Evolutionary conservation across 2,329 filamentous ascomycete genomes (phyloP).

Genomic region (Penicillium sp.): DNA sequence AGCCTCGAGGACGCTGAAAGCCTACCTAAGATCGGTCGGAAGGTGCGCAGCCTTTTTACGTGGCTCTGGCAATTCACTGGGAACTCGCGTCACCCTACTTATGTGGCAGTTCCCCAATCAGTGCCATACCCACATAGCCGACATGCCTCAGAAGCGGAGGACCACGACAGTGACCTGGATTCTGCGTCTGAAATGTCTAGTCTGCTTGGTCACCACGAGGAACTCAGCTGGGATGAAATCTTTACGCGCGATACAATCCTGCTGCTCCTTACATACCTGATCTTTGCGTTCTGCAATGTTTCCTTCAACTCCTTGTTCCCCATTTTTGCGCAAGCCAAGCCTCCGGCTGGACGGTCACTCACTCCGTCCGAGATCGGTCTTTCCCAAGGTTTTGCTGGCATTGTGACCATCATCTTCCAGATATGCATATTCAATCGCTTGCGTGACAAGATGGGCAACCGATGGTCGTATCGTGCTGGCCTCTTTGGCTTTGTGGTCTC

Average conservation of each 20-base stretch:
- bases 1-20: slow-evolving; percentile 70
- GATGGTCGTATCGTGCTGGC: slow-evolving; percentile 77
- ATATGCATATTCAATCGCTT: slow-evolving; percentile 79
- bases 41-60: slow-evolving; percentile 62
- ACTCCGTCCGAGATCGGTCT: slow-evolving; percentile 80
- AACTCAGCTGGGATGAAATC: slow-evolving; percentile 61
- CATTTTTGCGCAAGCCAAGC: slow-evolving; percentile 77
- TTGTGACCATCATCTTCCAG: slow-evolving; percentile 88
- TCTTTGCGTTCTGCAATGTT: slow-evolving; percentile 93
- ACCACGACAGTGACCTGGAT: slow-evolving; percentile 47
- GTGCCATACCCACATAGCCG: slow-evolving; percentile 33
- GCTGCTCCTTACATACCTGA: slow-evolving; percentile 80
- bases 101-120: slow-evolving; percentile 47
- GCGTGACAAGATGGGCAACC: slow-evolving; percentile 78
- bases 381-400: slow-evolving; percentile 78
- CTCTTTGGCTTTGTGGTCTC: slow-evolving; percentile 78
- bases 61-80: slow-evolving; percentile 72
- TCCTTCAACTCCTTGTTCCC: slow-evolving; percentile 95
- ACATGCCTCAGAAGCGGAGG: slow-evolving; percentile 28
- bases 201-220: slow-evolving; percentile 46
- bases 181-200: slow-evolving; percentile 45
- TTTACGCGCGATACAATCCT: slow-evolving; percentile 80
- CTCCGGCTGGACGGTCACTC: slow-evolving; percentile 76
- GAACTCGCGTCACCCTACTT: slow-evolving; percentile 58
- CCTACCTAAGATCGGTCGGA: slow-evolving; percentile 61